These are phyloP conservation scores for Diutina siamensis DNA, from an alignment of 1,139 yeast species.

Conservation along the genomic window DNA sequence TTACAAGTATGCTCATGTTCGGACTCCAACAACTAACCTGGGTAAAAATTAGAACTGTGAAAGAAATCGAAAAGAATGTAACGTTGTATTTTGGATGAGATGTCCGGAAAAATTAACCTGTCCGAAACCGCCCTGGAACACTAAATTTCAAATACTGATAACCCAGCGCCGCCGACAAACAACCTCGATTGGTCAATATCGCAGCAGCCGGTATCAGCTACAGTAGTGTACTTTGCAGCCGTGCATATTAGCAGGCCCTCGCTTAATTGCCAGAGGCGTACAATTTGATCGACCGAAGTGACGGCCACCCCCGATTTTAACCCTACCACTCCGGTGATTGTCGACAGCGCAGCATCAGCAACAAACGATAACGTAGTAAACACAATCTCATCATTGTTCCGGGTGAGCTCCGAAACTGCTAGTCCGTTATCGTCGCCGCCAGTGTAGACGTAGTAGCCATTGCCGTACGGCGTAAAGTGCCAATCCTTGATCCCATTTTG, in stretches of 20 bases:
- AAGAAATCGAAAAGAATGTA: too few relatives aligned
- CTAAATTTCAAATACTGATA: constrained; percentile 11
- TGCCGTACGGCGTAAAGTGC: constrained; percentile 10
- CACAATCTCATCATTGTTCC: constrained; percentile 9
- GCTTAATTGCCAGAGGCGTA: constrained; percentile 48
- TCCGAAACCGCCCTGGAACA: background rate
- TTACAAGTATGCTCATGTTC: too few relatives aligned
- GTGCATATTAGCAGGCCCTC: constrained; percentile 21
- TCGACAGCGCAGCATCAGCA: constrained; percentile 68
- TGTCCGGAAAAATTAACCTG: background rate
- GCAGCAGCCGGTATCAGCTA: constrained; percentile 83
- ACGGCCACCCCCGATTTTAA: constrained; percentile 25
- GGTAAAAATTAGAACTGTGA: too few relatives aligned
- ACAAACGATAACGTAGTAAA: constrained; percentile 21
- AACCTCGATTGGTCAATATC: constrained; percentile 23
- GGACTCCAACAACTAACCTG: too few relatives aligned
- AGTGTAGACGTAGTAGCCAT: constrained; percentile 34
- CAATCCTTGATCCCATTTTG: constrained; percentile 74
- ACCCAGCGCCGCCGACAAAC: constrained; percentile 62
- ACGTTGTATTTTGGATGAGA: background rate
- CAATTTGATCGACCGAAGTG: constrained; percentile 70
- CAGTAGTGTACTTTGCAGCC: constrained; percentile 53
- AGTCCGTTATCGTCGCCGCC: constrained; percentile 94
- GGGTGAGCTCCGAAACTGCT: constrained; percentile 28
- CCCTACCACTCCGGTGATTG: constrained; percentile 56